A percentile compares a stretch with the other conserved stretches of the same genome.
These are phyloP conservation scores for Mortierella sp. DNA, from an alignment of 371 early-diverging fungal genomes.

Conservation along the genomic window DNA sequence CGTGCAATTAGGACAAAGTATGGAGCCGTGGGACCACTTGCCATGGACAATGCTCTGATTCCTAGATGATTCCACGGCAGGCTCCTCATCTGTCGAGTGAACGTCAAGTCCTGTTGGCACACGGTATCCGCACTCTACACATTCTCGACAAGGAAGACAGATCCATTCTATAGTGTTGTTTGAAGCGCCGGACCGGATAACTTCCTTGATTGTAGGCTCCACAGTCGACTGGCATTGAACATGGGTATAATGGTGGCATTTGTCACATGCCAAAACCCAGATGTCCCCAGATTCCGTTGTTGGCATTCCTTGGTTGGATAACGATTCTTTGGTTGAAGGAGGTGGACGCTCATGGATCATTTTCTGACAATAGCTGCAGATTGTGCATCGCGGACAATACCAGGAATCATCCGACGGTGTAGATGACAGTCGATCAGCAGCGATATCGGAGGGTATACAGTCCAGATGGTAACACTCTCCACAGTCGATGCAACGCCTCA, in stretches of 20 bases:
- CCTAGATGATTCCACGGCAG: neutral
- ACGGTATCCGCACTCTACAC: slow-evolving; percentile 48
- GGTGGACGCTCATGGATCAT: slow-evolving; percentile 14
- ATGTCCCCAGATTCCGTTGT: slow-evolving; percentile 6
- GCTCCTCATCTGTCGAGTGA: neutral
- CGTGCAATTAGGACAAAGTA: slow-evolving; percentile 59
- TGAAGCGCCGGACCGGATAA: neutral
- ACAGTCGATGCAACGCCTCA: slow-evolving; percentile 36
- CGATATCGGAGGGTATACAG: slow-evolving; percentile 15
- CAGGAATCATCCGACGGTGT: slow-evolving; percentile 2
- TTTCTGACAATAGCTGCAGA: slow-evolving; percentile 24
- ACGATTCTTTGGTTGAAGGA: neutral
- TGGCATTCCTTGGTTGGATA: neutral
- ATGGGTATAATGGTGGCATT: slow-evolving; percentile 17
- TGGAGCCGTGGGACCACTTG: slow-evolving; percentile 56
- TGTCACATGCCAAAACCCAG: slow-evolving; percentile 19
- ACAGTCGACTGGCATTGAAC: slow-evolving; percentile 23
- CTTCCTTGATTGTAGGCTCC: slow-evolving; percentile 20
- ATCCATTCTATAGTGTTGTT: slow-evolving; percentile 25
- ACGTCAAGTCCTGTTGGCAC: neutral
- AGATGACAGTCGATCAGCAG: neutral
- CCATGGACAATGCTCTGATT: slow-evolving; percentile 1
- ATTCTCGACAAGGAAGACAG: slow-evolving; percentile 34
- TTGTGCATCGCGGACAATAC: slow-evolving; percentile 35
- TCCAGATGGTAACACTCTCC: slow-evolving; percentile 21